These are phyloP conservation scores for Backusella mclennaniae DNA, from an alignment of 192 early-diverging fungal species.

Conservation along the genomic window DNA sequence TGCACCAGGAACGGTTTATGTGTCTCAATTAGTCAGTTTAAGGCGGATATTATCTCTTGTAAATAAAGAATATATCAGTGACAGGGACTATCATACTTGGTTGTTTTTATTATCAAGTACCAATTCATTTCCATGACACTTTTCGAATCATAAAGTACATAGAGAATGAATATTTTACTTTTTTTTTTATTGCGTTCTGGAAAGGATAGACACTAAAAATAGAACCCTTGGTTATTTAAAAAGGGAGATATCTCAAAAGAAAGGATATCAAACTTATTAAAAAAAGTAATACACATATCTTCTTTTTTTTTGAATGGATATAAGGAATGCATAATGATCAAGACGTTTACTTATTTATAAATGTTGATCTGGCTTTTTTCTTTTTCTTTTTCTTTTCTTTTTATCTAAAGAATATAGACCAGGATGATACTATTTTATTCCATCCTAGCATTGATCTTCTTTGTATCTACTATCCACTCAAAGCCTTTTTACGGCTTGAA, in stretches of 20 bases:
- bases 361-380: neutral
- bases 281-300: no score
- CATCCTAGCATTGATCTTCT: neutral
- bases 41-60: no score
- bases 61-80: no score
- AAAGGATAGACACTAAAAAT: neutral
- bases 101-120: no score
- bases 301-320: neutral
- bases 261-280: neutral
- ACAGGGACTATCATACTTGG: no score
- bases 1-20: no score
- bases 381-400: neutral
- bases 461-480: neutral
- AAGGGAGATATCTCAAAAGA: neutral
- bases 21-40: no score
- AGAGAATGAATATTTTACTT: no score
- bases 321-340: neutral
- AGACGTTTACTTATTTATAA: neutral
- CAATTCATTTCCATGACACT: no score
- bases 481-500: constrained; percentile 45
- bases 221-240: neutral
- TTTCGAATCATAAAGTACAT: no score
- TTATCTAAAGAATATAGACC: neutral
- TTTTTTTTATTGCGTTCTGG: neutral
- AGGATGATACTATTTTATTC: neutral